Percentiles rank a stretch among this genome's conserved stretches.
These are phyloP conservation scores for Periconia sp. DNA, from an alignment of 2,329 filamentous ascomycete species.

Conservation along the genomic window DNA sequence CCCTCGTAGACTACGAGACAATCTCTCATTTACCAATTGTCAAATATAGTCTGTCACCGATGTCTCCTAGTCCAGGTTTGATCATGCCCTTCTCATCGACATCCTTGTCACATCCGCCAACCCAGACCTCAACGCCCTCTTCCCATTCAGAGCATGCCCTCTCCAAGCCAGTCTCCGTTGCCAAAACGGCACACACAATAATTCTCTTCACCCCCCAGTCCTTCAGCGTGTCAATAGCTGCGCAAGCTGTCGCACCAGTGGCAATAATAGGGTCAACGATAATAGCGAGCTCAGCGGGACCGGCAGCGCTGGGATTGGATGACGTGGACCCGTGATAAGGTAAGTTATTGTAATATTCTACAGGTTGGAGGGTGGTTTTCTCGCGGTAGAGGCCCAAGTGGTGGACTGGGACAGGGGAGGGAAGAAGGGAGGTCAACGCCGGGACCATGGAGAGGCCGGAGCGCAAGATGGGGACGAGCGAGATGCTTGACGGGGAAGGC, in stretches of 20 bases:
- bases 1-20: too few species aligned
- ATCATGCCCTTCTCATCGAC: constrained; percentile 86
- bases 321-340: constrained; percentile 69
- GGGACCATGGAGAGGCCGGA: constrained; percentile 92
- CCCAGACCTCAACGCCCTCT: constrained; percentile 78
- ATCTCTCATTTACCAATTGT: constrained; percentile 78
- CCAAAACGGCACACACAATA: constrained; percentile 77
- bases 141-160: constrained; percentile 79
- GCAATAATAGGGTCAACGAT: constrained; percentile 92
- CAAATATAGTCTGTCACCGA: constrained; percentile 88
- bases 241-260: constrained; percentile 86
- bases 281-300: constrained; percentile 71
- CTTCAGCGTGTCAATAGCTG: constrained; percentile 84
- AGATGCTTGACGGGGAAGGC: constrained; percentile 71
- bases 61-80: constrained; percentile 85
- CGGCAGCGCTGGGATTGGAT: constrained; percentile 41
- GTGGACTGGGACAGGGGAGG: constrained; percentile 79
- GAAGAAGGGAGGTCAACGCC: constrained; percentile 82
- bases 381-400: constrained; percentile 96
- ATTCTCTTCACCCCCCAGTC: constrained; percentile 92
- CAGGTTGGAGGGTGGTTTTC: constrained; percentile 81
- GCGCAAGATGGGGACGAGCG: constrained; percentile 88
- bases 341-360: constrained; percentile 98
- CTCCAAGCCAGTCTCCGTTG: constrained; percentile 71
- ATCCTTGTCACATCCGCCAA: constrained; percentile 77